These are phyloP conservation scores for Panellus pusillus DNA, from an alignment of 768 basidiomycete species.

Conservation along the genomic window DNA sequence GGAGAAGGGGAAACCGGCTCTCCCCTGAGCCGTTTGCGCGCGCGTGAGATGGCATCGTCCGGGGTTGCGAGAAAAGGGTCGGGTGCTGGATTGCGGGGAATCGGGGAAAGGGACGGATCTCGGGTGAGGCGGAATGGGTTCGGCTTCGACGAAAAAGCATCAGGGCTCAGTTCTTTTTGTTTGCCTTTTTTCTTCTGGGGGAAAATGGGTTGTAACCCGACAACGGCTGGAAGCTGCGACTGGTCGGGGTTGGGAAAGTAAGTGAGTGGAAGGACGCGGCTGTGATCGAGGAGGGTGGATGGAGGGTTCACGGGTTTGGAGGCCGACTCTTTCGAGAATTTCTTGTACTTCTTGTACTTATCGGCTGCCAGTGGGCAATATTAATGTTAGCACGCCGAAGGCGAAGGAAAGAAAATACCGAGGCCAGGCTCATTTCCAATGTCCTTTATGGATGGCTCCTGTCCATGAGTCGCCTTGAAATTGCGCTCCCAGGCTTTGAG, in stretches of 20 bases:
- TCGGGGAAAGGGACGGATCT: slow-evolving; percentile 38
- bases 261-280: slow-evolving; percentile 31
- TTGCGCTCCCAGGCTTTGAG: slow-evolving; percentile 78
- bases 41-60: slow-evolving; percentile 56
- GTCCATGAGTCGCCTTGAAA: slow-evolving; percentile 56
- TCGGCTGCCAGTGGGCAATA: slow-evolving; percentile 47
- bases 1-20: slow-evolving; percentile 85
- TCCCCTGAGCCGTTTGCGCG: slow-evolving; percentile 78
- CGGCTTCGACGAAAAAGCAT: slow-evolving; percentile 22
- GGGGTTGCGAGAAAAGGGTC: slow-evolving; percentile 31
- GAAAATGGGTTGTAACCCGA: slow-evolving; percentile 77
- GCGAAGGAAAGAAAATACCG: slow-evolving; percentile 44
- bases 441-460: slow-evolving; percentile 67
- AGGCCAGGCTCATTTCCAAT: slow-evolving; percentile 62
- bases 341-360: slow-evolving; percentile 84
- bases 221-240: slow-evolving; percentile 53
- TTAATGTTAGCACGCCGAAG: slow-evolving; percentile 18
- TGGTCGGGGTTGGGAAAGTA: slow-evolving; percentile 51
- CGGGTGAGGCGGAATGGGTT: slow-evolving; percentile 43
- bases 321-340: slow-evolving; percentile 51
- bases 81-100: slow-evolving; percentile 34
- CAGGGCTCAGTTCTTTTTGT: slow-evolving; percentile 28
- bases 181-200: slow-evolving; percentile 67
- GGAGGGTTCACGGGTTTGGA: slow-evolving; percentile 25
- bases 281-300: slow-evolving; percentile 37